Percentiles rank a stretch among this genome's conserved stretches.
Conservation (phyloP, 2,329 filamentous ascomycete species). For the Phialophora expanda region DNA sequence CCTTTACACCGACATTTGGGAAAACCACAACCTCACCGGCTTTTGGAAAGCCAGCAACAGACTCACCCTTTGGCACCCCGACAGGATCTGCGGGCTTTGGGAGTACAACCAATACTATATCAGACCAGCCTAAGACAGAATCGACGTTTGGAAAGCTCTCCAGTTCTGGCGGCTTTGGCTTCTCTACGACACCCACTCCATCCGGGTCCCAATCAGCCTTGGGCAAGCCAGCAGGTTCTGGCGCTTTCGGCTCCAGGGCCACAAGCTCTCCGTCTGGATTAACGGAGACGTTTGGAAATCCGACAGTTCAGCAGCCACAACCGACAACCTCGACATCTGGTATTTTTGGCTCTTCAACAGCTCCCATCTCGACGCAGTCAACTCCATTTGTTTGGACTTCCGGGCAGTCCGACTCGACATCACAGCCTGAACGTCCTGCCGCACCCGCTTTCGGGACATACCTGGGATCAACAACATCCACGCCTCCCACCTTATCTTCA, state of each 20-base stretch:
- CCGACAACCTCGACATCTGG: slow-evolving; percentile 1
- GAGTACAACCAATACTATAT: slow-evolving; percentile 3
- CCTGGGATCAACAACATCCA: neutral
- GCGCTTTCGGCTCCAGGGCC: neutral
- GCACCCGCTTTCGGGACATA: neutral
- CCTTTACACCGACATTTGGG: slow-evolving; percentile 32
- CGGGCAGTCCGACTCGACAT: neutral
- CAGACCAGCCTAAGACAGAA: neutral
- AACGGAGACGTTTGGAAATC: neutral
- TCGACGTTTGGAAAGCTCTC: slow-evolving; percentile 10
- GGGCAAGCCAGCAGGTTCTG: slow-evolving; percentile 12
- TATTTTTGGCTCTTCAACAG: neutral
- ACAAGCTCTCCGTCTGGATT: neutral
- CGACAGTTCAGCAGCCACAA: neutral
- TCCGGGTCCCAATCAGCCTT: slow-evolving; percentile 2
- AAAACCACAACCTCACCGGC: slow-evolving; percentile 13
- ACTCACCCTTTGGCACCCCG: slow-evolving; percentile 17
- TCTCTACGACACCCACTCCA: neutral
- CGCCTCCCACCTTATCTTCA: neutral
- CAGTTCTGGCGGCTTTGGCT: slow-evolving; percentile 7
- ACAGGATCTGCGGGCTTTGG: slow-evolving; percentile 21
- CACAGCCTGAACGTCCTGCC: neutral
- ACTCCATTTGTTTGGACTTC: slow-evolving; percentile 1
- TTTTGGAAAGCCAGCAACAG: slow-evolving; percentile 18
- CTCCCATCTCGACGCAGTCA: neutral